Evolutionary conservation across 305 asterid genomes (phyloP), one percentile per base, ranked within the genome.

Genomic region (Striga hermonthica): DNA sequence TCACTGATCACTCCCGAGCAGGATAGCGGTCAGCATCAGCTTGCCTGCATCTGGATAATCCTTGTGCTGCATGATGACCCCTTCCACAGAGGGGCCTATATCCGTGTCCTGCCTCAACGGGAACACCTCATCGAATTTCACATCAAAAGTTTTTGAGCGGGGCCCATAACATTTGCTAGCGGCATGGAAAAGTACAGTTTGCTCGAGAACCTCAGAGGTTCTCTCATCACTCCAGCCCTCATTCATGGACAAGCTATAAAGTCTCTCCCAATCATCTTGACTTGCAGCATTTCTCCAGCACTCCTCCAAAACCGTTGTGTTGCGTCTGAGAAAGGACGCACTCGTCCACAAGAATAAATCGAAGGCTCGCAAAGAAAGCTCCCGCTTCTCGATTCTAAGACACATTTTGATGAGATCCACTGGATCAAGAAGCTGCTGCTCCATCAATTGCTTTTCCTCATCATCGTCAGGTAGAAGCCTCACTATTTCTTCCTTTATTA

Each of bases 211-310:
- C 40, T 75, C 83, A 37, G 74, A 55, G 9, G 86, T 85, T 64
- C 70, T 82, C 78, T 87, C 98, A 0, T 89, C 97, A 60, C 89
- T 82, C 95, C 92, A 87, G 52, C 95, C 97, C 70, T 89, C 93
- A 0, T 61, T 77, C 45, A 71, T 28, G 48, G 91, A 92, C 76
- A 57, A 79, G 70, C 79, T 82, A 66, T 85, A 75, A 38, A 92
- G 84, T 47, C 41, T 68, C 43, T 72, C 85, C 98, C 97, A 92
- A 70, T 89, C 89, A 47, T 92, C 98, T 74, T 89, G 95, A 73
- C 81, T 82, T 41, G 91, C 87, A 13, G 96, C 97, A 62, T 92
- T 89, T 65, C 89, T 89, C 98, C 98, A 92, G 86, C 98, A 92
- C 34, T 89, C 89, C 82, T 89, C 95, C 80, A 92, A 69, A 62